phyloP scores from a whole-genome alignment of 106 monocot species.

The Ottelia alismoides region DNA sequence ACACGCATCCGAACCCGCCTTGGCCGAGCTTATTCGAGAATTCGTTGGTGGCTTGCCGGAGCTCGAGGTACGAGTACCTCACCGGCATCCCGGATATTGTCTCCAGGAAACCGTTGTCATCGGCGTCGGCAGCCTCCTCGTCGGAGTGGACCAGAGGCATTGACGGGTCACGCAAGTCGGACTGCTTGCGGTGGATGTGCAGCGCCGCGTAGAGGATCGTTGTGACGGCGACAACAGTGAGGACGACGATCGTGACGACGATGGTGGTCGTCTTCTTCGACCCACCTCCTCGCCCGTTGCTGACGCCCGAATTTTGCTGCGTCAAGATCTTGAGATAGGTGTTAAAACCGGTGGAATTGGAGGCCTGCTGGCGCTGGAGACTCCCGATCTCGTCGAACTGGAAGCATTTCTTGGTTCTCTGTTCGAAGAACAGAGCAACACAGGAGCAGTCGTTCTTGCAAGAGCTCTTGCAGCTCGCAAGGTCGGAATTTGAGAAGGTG shows the following conservation, averaged over 20 bases:
- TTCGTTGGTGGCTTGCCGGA: slow-evolving; percentile 39
- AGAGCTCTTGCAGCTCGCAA: slow-evolving; percentile 26
- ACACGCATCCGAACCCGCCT: slow-evolving; percentile 68
- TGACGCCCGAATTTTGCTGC: slow-evolving; percentile 4
- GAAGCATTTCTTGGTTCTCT: slow-evolving; percentile 30
- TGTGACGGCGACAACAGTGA: slow-evolving; percentile 25
- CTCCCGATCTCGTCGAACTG: slow-evolving; percentile 52
- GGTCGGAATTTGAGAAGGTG: slow-evolving; percentile 7
- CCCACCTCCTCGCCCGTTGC: too few relatives aligned
- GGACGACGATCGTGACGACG: slow-evolving; percentile 22
- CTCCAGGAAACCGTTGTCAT: slow-evolving; percentile 41
- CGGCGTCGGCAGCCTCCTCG: too few relatives aligned
- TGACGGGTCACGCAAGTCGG: slow-evolving; percentile 16
- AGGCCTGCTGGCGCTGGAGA: slow-evolving; percentile 19
- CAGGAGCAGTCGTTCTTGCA: slow-evolving; percentile 69
- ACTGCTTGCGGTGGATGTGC: slow-evolving; percentile 13
- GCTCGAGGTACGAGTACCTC: slow-evolving; percentile 38
- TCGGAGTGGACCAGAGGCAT: slow-evolving; percentile 18
- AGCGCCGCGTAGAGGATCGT: too few relatives aligned
- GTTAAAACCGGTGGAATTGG: neutral
- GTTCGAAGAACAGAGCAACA: slow-evolving; percentile 42
- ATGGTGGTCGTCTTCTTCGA: too few relatives aligned
- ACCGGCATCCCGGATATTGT: slow-evolving; percentile 40
- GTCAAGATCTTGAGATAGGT: slow-evolving; percentile 34
- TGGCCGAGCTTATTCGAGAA: slow-evolving; percentile 45